A percentile compares a stretch with the other conserved stretches of the same genome.
Conservation (phyloP, 352 stramenopile species). For the Globisporangium orthogonon region DNA sequence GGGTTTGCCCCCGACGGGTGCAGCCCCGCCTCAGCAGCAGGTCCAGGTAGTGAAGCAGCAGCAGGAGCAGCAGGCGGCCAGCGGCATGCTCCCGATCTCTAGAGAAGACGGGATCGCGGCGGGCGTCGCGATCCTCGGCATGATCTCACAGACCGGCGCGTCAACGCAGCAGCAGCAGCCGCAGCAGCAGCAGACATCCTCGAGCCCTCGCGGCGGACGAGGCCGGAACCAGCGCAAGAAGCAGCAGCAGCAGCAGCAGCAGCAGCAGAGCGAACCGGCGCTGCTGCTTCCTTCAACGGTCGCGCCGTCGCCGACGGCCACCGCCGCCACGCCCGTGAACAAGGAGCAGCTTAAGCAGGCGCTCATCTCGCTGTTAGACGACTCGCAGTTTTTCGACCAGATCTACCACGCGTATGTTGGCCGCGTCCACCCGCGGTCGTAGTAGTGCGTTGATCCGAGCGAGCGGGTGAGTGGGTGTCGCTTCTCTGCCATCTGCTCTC, state of each 20-base stretch:
- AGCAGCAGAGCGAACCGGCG: slow-evolving; percentile 7
- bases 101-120: slow-evolving; percentile 76
- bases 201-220: background rate
- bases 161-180: slow-evolving; percentile 7
- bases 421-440: slow-evolving; percentile 46
- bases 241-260: slow-evolving; percentile 12
- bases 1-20: slow-evolving; percentile 13
- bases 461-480: background rate
- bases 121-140: slow-evolving; percentile 76
- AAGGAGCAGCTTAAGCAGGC: slow-evolving; percentile 87
- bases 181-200: slow-evolving; percentile 12
- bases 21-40: slow-evolving; percentile 9
- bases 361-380: slow-evolving; percentile 70
- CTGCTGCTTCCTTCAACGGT: slow-evolving; percentile 7
- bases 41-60: slow-evolving; percentile 9
- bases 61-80: slow-evolving; percentile 15
- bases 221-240: slow-evolving; percentile 23
- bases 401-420: slow-evolving; percentile 84
- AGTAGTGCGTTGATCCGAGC: slow-evolving; percentile 7
- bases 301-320: slow-evolving; percentile 6
- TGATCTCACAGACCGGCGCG: slow-evolving; percentile 53
- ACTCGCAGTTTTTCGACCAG: slow-evolving; percentile 83
- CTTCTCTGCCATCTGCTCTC: too few relatives aligned
- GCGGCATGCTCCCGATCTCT: slow-evolving; percentile 59
- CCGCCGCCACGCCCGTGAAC: slow-evolving; percentile 30